phyloP scores from a whole-genome alignment of 345 rosid genomes.

The Capsella bursapastoris region DNA sequence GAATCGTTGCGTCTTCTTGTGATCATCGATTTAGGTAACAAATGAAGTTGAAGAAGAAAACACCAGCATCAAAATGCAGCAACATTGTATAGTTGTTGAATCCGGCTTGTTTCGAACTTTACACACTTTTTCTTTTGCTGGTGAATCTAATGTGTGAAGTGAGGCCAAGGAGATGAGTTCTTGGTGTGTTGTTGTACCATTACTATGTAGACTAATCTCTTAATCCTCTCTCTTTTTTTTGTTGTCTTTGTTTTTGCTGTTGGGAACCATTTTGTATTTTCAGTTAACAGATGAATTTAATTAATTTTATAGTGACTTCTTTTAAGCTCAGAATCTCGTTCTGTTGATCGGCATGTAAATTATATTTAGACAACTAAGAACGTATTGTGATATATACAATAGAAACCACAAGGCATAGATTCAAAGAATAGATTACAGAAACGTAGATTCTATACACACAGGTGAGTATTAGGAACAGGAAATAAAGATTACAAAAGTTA shows the following conservation, averaged over 20 bases:
- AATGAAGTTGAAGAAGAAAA: constrained; percentile 25
- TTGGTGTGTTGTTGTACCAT: constrained; percentile 37
- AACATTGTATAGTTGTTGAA: constrained; percentile 38
- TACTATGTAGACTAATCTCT: constrained; percentile 44
- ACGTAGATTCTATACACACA: constrained; percentile 26
- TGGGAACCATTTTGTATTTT: constrained; percentile 29
- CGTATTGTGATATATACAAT: background rate
- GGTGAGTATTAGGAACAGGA: background rate
- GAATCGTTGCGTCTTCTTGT: constrained; percentile 44
- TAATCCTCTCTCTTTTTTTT: background rate
- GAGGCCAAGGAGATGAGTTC: constrained; percentile 32
- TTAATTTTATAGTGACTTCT: background rate
- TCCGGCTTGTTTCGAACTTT: constrained; percentile 21
- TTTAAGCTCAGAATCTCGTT: background rate
- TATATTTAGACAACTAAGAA: background rate
- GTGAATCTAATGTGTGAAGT: constrained; percentile 41
- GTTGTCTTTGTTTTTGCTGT: background rate
- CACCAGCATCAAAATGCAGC: constrained; percentile 33
- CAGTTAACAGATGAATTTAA: constrained; percentile 30
- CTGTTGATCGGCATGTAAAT: background rate
- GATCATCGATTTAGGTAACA: constrained; percentile 40
- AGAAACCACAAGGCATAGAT: background rate
- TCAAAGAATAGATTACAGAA: constrained; percentile 26
- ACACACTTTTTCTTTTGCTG: constrained; percentile 18
- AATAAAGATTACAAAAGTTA: constrained; percentile 23